phyloP scores from a whole-genome alignment of 139 green algal genomes.

The Mychonastes homosphaera region DNA sequence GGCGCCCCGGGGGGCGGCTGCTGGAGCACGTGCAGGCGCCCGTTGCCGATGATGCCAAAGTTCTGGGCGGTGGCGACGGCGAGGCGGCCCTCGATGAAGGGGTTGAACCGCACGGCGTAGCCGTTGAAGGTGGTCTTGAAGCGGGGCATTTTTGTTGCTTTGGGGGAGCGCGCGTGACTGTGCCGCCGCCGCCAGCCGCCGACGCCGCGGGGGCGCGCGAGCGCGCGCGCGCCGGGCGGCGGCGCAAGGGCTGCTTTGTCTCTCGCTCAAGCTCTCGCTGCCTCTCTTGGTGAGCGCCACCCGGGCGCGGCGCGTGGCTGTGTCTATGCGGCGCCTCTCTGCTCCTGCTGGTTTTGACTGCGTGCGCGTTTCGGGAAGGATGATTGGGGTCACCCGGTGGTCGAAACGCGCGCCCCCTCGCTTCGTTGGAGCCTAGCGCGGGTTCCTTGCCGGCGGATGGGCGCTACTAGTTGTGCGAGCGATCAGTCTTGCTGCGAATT shows the following conservation, averaged over 20 bases:
- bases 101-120: constrained; percentile 80
- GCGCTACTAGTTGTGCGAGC: no score
- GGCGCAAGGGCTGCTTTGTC: neutral
- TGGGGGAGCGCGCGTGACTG: neutral
- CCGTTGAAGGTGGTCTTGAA: constrained; percentile 68
- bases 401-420: no score
- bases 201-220: neutral
- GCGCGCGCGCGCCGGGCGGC: neutral
- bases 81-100: constrained; percentile 71
- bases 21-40: constrained; percentile 79
- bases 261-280: neutral
- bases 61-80: constrained; percentile 92
- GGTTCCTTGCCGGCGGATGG: no score
- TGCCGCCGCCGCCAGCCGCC: neutral
- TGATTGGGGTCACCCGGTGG: no score
- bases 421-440: no score
- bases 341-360: no score
- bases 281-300: neutral
- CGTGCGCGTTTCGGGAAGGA: no score
- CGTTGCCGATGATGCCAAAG: constrained; percentile 98
- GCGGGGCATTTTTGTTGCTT: constrained; percentile 23
- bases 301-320: neutral
- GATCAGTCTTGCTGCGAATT: no score
- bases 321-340: neutral
- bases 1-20: neutral